These are phyloP conservation scores for Entophlyctis helioformis DNA, from an alignment of 192 early-diverging fungal species.

Conservation along the genomic window DNA sequence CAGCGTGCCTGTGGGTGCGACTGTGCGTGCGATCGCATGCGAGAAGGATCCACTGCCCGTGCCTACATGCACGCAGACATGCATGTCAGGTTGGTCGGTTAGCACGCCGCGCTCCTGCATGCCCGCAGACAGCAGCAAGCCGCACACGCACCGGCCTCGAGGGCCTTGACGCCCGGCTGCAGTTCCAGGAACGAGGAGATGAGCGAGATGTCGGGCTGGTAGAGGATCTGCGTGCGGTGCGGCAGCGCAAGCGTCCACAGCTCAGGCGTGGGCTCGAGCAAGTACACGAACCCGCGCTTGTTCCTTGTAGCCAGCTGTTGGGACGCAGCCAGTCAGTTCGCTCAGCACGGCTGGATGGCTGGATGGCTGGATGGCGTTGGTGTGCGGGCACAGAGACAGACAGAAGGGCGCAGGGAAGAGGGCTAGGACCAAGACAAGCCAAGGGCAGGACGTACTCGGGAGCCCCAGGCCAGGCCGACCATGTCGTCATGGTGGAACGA, in stretches of 20 bases:
- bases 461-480: slow-evolving; percentile 79
- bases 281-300: slow-evolving; percentile 64
- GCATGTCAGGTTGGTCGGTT: no score
- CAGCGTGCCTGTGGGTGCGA: slow-evolving; percentile 78
- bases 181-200: slow-evolving; percentile 72
- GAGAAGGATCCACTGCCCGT: slow-evolving; percentile 98
- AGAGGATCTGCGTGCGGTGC: slow-evolving; percentile 94
- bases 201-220: slow-evolving; percentile 88
- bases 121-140: no score
- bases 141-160: slow-evolving; percentile 60
- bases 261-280: slow-evolving; percentile 88
- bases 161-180: slow-evolving; percentile 68
- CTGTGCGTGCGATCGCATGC: slow-evolving; percentile 79
- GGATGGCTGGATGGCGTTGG: not conserved
- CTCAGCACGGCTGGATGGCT: no score
- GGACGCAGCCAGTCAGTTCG: no score
- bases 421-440: not conserved
- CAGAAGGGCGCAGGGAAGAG: not conserved
- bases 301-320: slow-evolving; percentile 42
- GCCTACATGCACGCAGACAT: no score
- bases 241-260: slow-evolving; percentile 88
- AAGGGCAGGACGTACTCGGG: slow-evolving; percentile 34
- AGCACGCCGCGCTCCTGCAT: no score
- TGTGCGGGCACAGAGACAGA: not conserved
- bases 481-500: slow-evolving; percentile 67